Conservation (phyloP, 345 rosid species). For the thale cress (Arabidopsis thaliana) region TAIR10.1 NC_003070.9:23276001-23276500, state of each 20-base stretch:
- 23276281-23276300: conserved; percentile 8
- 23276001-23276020: background rate
- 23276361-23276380: background rate
- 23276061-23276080: background rate
- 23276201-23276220: background rate
- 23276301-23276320: conserved; percentile 10
- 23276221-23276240: background rate
- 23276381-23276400: background rate
- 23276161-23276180: background rate
- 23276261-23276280: conserved; percentile 7
- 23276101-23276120: background rate
- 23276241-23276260: background rate
- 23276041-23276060: conserved; percentile 3
- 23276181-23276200: background rate
- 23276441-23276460: background rate
- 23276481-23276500: conserved; percentile 13
- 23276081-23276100: background rate
- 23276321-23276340: background rate
- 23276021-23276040: conserved; percentile 4
- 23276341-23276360: background rate
- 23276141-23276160: background rate
- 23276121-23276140: background rate
- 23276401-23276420: background rate
- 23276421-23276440: background rate
- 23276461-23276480: background rate